Conservation (phyloP, 257 asterid species). For the Paulownia fortunei region DNA sequence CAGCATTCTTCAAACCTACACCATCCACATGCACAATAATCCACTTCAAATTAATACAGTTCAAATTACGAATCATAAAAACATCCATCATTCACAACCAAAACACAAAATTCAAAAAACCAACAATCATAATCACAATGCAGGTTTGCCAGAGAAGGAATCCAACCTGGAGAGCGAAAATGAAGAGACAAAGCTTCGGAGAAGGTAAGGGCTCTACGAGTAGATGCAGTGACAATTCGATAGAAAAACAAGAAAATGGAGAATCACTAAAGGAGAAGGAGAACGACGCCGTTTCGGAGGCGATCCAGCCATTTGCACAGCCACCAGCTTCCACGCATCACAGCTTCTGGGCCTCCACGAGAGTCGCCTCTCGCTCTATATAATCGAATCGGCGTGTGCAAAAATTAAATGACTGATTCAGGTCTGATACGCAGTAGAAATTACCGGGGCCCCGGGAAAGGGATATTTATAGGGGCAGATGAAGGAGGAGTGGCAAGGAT, state of each 20-base stretch:
- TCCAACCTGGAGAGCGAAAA: constrained; percentile 33
- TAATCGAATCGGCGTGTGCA: constrained; percentile 18
- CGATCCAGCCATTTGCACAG: constrained; percentile 65
- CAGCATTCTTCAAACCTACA: constrained; percentile 56
- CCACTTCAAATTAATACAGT: constrained; percentile 18
- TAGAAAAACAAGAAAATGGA: not conserved
- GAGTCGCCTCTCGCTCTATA: constrained; percentile 18
- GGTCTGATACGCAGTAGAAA: constrained; percentile 2
- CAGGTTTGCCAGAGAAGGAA: constrained; percentile 26
- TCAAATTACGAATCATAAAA: constrained; percentile 18
- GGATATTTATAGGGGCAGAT: constrained; percentile 22
- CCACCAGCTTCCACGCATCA: constrained; percentile 69
- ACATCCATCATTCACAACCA: constrained; percentile 10
- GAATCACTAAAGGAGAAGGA: constrained; percentile 21
- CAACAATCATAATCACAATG: constrained; percentile 35
- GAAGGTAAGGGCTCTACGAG: constrained; percentile 38
- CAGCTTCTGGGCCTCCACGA: constrained; percentile 57
- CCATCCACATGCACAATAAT: constrained; percentile 36
- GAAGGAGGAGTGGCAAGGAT: constrained; percentile 20
- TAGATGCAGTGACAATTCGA: constrained; percentile 3
- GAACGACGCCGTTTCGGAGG: constrained; percentile 41
- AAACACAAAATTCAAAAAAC: constrained; percentile 4
- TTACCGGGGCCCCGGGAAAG: constrained; percentile 15
- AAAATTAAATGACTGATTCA: constrained; percentile 27
- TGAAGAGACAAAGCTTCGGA: not conserved